Conservation (phyloP, 306 rosid genomes). For the Trifolium fragiferum region DNA sequence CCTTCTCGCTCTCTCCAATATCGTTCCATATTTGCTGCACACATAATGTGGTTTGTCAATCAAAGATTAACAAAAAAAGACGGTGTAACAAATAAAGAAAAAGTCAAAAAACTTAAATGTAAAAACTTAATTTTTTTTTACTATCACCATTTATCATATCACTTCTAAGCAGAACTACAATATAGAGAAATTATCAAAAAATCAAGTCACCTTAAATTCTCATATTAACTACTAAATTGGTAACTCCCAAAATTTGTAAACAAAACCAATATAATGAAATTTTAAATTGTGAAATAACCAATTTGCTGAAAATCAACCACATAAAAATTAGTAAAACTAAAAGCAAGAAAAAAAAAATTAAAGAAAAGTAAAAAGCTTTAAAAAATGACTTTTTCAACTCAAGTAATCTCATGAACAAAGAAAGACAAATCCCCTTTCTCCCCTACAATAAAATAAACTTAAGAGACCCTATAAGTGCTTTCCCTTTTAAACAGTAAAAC, state of each 20-base stretch:
- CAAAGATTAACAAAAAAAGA: not conserved
- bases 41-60: slow-evolving; percentile 32
- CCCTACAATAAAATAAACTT: slow-evolving; percentile 37
- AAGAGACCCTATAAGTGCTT: slow-evolving; percentile 42
- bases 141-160: not conserved
- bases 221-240: slow-evolving; percentile 10
- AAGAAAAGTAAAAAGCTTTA: not conserved
- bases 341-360: not conserved
- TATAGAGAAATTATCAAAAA: slow-evolving; percentile 17
- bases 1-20: slow-evolving; percentile 87
- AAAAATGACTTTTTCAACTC: slow-evolving; percentile 40
- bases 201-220: slow-evolving; percentile 27
- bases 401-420: slow-evolving; percentile 20
- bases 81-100: slow-evolving; percentile 6
- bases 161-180: slow-evolving; percentile 19
- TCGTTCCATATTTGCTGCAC: slow-evolving; percentile 94
- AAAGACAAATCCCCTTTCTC: slow-evolving; percentile 34
- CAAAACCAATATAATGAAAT: slow-evolving; percentile 27
- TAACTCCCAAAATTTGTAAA: not conserved
- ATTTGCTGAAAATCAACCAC: slow-evolving; percentile 18
- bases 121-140: not conserved
- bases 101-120: not conserved
- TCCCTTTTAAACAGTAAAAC: slow-evolving; percentile 49
- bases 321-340: not conserved
- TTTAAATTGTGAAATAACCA: slow-evolving; percentile 17